Base-by-base conservation (phyloP, 23 red algal species). In the Gracilaria gracilis region DNA sequence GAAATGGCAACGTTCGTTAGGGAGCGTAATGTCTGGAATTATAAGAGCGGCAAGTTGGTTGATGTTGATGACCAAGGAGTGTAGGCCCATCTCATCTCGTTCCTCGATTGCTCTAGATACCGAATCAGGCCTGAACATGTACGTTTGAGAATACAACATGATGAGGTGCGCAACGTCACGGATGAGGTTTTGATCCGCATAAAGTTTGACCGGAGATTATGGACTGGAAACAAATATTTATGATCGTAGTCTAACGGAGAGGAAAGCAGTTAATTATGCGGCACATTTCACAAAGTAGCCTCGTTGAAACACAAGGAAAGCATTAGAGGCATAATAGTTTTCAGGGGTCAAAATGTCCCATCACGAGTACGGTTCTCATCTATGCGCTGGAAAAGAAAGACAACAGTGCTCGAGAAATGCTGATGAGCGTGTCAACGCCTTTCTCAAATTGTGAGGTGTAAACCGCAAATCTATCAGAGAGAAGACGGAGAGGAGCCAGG, bases 401-500 rank as follows among this genome's bases (percentile, higher is more conserved):
- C 64, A 69, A 37, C 31, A 32, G 64, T 36, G 31, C 32, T 77
- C 7, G 39, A 50, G 50, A 49, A 28, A 8, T n/a, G 7, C 72
- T 50, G 2, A 65, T 20, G 21, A 93, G 36, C 33, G 73, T 29
- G 32, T 78, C 81, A 31, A 35, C 90, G 32, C 92, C 92, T 25
- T 75, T 61, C 16, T 94, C 80, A 33, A 94, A 73, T 0, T 35
- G 49, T 28, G 75, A 50, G 14, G 75, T 51, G 32, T 27, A 88
- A 50, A 87, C 0, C 36, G 82, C 92, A 59, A 88, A 58, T 32
- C 34, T 31, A 21, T 65, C 48, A 59, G 67, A 87, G 14, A 90
- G 32, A 40, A 67, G 46, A 14, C 93, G 93, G 17, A 89, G 85
- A 19, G 85, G 93, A 19, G 93, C 75, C 44, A 95, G 67, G 21